Base-by-base conservation (phyloP, 768 basidiomycete species). In the Dacryopinax primogenitus region DNA sequence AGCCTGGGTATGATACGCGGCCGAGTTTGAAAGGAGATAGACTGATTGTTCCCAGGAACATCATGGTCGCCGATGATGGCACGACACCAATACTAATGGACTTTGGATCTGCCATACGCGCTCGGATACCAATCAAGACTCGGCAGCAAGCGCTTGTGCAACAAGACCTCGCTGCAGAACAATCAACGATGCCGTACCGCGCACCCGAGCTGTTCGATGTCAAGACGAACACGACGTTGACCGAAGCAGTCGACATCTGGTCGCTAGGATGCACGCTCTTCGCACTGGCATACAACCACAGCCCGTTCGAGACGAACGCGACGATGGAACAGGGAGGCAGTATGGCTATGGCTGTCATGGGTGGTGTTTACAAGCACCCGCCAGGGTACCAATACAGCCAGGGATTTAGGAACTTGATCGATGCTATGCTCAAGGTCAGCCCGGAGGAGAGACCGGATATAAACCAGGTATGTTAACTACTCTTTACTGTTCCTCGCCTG, bases 201-300 rank as follows among this genome's bases (percentile, higher is more conserved):
- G 94, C 96, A 1, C 96, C 96, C 0, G 96, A 99, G 72, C 79
- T 99, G 23, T 99, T 97, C 73, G 96, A 99, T 70, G 94, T 96
- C 65, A 95, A 95, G 74, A 97, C 93, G 3, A 91, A 90, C 26
- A 78, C 82, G 39, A 83, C 79, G 0, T 76, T 98, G 7, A 91
- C 96, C 70, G 95, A 97, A 77, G 94, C 92, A 72, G 93, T 96
- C 12, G 93, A 96, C 73, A 92, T 96, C 33, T 96, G 93, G 93
- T 95, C 93, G 1, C 82, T 99, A 18, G 96, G 96, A 0, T 96
- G 94, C 76, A 94, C 93, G 0, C 80, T 99, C 58, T 99, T 84
- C 70, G 93, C 96, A 0, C 83, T 98, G 51, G 93, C 93, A 0
- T 97, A 98, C 76, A 88, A 87, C 1, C 90, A 92, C 72, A 97